Conservation (phyloP, 352 stramenopile genomes). For the Poterioochromonas sp. region DNA sequence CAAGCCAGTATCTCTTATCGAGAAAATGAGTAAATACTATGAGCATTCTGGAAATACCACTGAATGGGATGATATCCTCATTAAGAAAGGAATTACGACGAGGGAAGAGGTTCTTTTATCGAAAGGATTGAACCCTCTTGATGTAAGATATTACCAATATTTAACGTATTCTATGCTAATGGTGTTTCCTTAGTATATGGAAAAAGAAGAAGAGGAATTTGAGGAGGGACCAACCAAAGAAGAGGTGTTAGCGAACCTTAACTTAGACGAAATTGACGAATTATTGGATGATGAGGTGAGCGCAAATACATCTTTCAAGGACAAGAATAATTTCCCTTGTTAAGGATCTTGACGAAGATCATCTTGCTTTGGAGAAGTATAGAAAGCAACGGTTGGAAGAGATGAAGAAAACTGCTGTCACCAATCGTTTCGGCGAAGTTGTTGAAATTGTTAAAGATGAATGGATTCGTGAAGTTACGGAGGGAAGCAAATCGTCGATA, state of each 20-base stretch:
- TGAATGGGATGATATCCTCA: constrained; percentile 46
- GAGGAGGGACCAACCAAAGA: constrained; percentile 34
- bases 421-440: constrained; percentile 73
- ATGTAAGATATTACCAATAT: constrained; percentile 39
- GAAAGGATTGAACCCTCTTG: constrained; percentile 46
- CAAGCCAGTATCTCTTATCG: too few species aligned
- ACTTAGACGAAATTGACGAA: constrained; percentile 46
- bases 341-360: constrained; percentile 40
- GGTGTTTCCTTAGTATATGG: constrained; percentile 9
- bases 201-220: constrained; percentile 41
- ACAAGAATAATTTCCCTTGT: too few species aligned
- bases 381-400: constrained; percentile 39
- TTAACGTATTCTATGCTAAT: background rate
- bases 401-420: constrained; percentile 26
- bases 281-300: constrained; percentile 40
- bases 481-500: constrained; percentile 56
- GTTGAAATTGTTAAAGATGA: constrained; percentile 80
- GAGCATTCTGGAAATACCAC: constrained; percentile 28
- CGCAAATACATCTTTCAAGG: background rate
- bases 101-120: constrained; percentile 44
- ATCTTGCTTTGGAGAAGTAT: constrained; percentile 37
- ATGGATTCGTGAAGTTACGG: constrained; percentile 79
- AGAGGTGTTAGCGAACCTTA: constrained; percentile 35
- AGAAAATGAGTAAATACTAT: constrained; percentile 17
- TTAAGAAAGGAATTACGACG: constrained; percentile 46